Percentiles rank a stretch among this genome's conserved stretches.
These are phyloP conservation scores for Pseudodiploospora longispora DNA, from an alignment of 2,329 filamentous ascomycete species.

Conservation along the genomic window DNA sequence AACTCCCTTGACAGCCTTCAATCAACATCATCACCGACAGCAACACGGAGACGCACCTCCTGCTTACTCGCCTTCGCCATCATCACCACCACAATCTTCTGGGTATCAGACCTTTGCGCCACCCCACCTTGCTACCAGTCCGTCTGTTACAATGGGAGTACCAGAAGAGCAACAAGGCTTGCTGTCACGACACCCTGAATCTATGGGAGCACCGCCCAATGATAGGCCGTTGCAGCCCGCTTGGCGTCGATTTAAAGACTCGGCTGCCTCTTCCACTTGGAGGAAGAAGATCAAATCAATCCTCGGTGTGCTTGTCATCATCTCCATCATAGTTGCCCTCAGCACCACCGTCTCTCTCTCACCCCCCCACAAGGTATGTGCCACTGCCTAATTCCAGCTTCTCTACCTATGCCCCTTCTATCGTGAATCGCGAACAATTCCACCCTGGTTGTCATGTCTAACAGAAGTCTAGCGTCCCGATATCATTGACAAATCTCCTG, in stretches of 20 bases:
- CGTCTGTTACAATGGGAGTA: slow-evolving; percentile 30
- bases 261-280: slow-evolving; percentile 10
- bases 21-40: slow-evolving; percentile 13
- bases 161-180: slow-evolving; percentile 35
- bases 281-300: slow-evolving; percentile 21
- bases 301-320: slow-evolving; percentile 23
- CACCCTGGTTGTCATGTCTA: background rate
- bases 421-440: background rate
- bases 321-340: slow-evolving; percentile 24
- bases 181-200: slow-evolving; percentile 36
- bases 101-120: slow-evolving; percentile 38
- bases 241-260: slow-evolving; percentile 22
- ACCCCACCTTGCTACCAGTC: slow-evolving; percentile 3
- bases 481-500: slow-evolving; percentile 16
- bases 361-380: slow-evolving; percentile 22
- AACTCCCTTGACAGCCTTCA: background rate
- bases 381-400: background rate
- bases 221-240: slow-evolving; percentile 14
- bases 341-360: slow-evolving; percentile 14
- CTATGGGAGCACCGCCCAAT: slow-evolving; percentile 31
- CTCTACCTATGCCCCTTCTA: background rate
- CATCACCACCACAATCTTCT: slow-evolving; percentile 20
- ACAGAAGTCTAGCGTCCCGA: slow-evolving; percentile 9
- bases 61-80: slow-evolving; percentile 39
- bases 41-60: slow-evolving; percentile 36